Evolutionary conservation across 2,329 filamentous ascomycete species (phyloP).

Genomic region (Neonectria hederae): DNA sequence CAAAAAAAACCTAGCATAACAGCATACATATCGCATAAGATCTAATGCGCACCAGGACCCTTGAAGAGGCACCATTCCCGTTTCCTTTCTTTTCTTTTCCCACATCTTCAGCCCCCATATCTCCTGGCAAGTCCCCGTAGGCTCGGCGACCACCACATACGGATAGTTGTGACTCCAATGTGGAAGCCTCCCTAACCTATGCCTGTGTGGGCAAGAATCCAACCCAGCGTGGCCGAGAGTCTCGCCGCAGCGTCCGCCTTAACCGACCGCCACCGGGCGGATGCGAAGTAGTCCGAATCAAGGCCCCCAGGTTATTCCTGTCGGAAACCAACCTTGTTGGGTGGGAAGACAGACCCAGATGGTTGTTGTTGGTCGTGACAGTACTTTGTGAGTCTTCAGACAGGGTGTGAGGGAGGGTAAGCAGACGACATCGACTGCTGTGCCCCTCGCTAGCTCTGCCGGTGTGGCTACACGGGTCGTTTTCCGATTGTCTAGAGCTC

Average conservation of each 20-base stretch:
- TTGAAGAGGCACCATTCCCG: constrained; percentile 1
- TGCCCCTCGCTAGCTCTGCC: constrained; percentile 18
- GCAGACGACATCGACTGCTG: constrained; percentile 17
- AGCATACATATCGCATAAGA: constrained; percentile 16
- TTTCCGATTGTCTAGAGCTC: constrained; percentile 19
- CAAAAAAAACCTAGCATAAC: constrained; percentile 2
- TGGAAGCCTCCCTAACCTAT: constrained; percentile 22
- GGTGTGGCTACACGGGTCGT: constrained; percentile 16
- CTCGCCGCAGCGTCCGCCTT: constrained; percentile 36
- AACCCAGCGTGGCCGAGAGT: constrained; percentile 39
- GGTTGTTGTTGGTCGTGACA: constrained; percentile 12
- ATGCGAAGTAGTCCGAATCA: constrained; percentile 10
- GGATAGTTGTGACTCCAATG: constrained; percentile 14
- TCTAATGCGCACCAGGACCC: constrained; percentile 17
- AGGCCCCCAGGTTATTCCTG: constrained; percentile 11
- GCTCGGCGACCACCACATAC: constrained; percentile 19
- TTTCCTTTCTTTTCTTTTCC: constrained; percentile 1
- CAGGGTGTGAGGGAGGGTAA: constrained; percentile 15
- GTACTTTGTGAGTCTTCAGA: background rate
- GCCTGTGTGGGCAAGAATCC: constrained; percentile 32
- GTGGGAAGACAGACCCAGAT: background rate
- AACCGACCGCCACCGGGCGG: constrained; percentile 27
- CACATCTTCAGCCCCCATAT: background rate
- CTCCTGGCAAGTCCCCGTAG: constrained; percentile 4
- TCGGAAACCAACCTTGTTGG: constrained; percentile 6